Evolutionary conservation across 345 rosid species (phyloP).

Genomic region (Noccaea bulbosa): DNA sequence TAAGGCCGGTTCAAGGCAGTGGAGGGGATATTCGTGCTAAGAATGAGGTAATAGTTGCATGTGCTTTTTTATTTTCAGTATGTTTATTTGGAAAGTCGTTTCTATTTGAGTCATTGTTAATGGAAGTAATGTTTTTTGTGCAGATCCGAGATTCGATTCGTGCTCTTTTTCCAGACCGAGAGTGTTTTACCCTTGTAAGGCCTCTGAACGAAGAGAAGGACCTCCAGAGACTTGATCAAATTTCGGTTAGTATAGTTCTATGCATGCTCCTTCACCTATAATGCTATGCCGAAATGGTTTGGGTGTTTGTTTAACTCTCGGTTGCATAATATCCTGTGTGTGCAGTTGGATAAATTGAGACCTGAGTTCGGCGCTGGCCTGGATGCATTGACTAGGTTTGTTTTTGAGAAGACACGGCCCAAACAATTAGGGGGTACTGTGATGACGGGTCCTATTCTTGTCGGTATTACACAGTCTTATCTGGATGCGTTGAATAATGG

Average conservation of each 20-base stretch:
- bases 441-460: conserved; percentile 90
- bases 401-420: conserved; percentile 96
- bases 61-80: conserved; percentile 5
- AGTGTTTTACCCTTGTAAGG: conserved; percentile 89
- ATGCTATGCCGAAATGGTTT: background rate
- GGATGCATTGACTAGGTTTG: conserved; percentile 92
- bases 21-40: conserved; percentile 84
- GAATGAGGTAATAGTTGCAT: conserved; percentile 74
- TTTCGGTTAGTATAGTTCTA: conserved; percentile 58
- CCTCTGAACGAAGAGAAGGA: conserved; percentile 89
- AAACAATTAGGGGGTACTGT: conserved; percentile 91
- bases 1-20: conserved; percentile 79
- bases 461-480: conserved; percentile 87
- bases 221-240: conserved; percentile 89
- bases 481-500: conserved; percentile 96
- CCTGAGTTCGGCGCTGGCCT: conserved; percentile 87
- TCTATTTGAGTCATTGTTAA: background rate
- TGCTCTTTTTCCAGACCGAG: conserved; percentile 94
- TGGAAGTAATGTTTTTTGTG: conserved; percentile 15
- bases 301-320: conserved; percentile 5
- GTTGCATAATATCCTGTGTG: background rate
- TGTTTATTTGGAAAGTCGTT: conserved; percentile 1
- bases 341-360: conserved; percentile 78
- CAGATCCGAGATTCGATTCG: conserved; percentile 94
- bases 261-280: background rate